phyloP scores from a whole-genome alignment of 108 stramenopile genomes.

The Pseudonitzschia multistriata region DNA sequence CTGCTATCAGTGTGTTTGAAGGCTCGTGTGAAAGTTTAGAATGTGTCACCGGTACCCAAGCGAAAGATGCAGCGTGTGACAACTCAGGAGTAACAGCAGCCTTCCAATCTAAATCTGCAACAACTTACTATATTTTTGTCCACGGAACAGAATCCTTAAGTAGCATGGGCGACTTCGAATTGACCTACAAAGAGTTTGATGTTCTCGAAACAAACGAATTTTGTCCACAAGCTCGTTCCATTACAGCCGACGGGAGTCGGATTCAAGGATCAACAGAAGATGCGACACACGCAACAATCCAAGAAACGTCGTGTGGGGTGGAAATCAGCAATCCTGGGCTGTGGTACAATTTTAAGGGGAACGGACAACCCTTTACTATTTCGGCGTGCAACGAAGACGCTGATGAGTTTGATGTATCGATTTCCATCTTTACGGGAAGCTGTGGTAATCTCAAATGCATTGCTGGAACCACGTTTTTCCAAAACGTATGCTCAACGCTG shows the following conservation, averaged over 20 bases:
- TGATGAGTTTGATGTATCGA: constrained; percentile 7
- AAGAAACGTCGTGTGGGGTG: background rate
- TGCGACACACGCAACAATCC: constrained; percentile 13
- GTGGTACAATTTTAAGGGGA: constrained; percentile 7
- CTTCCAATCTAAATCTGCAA: background rate
- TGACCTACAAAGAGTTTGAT: background rate
- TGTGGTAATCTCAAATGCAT: constrained; percentile 6
- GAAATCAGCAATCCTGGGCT: constrained; percentile 10
- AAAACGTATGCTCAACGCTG: background rate
- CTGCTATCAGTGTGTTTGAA: constrained; percentile 11
- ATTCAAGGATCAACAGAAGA: constrained; percentile 15
- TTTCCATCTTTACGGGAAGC: constrained; percentile 1
- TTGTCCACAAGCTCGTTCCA: constrained; percentile 1
- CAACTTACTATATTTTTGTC: constrained; percentile 7
- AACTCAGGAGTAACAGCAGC: constrained; percentile 1
- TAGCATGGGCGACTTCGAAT: constrained; percentile 9
- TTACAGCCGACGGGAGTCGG: constrained; percentile 1
- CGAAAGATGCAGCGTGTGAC: constrained; percentile 4
- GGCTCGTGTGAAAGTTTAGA: background rate
- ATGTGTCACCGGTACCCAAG: constrained; percentile 5
- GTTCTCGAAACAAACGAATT: constrained; percentile 5
- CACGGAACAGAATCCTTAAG: constrained; percentile 5
- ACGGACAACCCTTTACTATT: background rate
- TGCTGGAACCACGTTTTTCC: constrained; percentile 5
- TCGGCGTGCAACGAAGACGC: constrained; percentile 1